Evolutionary conservation across 2,329 filamentous ascomycete species (phyloP), one percentile per base, ranked within the genome.

Genomic region (Ascochyta lentis): DNA sequence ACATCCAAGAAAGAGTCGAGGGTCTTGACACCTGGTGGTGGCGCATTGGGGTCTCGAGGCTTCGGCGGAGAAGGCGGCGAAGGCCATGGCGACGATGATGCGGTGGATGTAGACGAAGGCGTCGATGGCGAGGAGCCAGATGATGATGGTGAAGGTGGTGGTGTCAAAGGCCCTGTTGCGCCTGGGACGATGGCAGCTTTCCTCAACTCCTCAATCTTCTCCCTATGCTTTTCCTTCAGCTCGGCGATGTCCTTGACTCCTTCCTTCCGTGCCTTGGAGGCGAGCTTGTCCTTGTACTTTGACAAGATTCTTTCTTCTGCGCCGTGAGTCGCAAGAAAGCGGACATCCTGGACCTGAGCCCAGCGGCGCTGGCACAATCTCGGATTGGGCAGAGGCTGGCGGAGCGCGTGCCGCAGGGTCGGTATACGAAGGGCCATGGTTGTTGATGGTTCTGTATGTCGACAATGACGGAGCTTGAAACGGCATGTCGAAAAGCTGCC

Each of bases 281-380:
- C 84, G 60, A 99, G 88, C 80, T 96, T 96, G 54, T 89, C 84
- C 66, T 86, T 86, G 80, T 99, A 99, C 77, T 91, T 96, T 62
- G 96, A 92, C 61, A 91, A 74, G 35, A 97, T 81, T 66, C 84
- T 83, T 54, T 85, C 83, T 42, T 88, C 83, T 54, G 86, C 80
- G 54, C 86, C 85, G 59, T 92, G 90, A 15, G 92, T 95, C 58
- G 89, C 89, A 41, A 96, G 84, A 81, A 94, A 96, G 62, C 93
- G 91, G 43, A 96, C 88, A 76, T 97, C 91, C 76, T 96, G 91
- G 27, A 97, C 92, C 69, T 91, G 91, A 2, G 94, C 94, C 89
- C 91, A 96, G 73, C 93, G 87, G 52, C 89, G 86, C 76, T 97
- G 94, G 49, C 56, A 62, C 31, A 64, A 44, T 16, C 70, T 69